These are phyloP conservation scores for Colletotrichum eremochloae DNA, from an alignment of 2,329 filamentous ascomycete species.

Conservation along the genomic window DNA sequence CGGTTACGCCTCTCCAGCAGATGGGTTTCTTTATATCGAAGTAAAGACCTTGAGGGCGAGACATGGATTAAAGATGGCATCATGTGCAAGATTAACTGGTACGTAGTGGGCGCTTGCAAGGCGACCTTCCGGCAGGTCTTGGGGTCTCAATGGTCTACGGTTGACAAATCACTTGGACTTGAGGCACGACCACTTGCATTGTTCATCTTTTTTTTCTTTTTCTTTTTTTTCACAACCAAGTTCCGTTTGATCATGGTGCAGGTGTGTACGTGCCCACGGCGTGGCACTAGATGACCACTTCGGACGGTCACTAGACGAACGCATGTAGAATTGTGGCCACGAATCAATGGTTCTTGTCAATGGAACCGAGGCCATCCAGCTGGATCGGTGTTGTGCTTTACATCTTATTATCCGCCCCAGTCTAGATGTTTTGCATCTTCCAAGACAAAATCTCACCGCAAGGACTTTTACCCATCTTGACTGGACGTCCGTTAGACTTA, in stretches of 20 bases:
- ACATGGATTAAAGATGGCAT: conserved; percentile 4
- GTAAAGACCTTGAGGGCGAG: neutral
- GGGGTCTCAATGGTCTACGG: neutral
- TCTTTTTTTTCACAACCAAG: conserved; percentile 5
- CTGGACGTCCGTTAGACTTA: neutral
- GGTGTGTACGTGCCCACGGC: neutral
- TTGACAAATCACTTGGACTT: conserved; percentile 9
- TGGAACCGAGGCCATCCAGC: conserved; percentile 2
- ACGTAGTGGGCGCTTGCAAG: conserved; percentile 26
- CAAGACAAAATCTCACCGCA: neutral
- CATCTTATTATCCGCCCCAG: neutral
- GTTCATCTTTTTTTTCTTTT: conserved; percentile 1
- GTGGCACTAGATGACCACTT: neutral
- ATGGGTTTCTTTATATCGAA: neutral
- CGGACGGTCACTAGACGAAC: conserved; percentile 8
- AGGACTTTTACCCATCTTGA: neutral
- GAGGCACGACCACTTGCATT: conserved; percentile 7
- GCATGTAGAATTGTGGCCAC: conserved; percentile 1
- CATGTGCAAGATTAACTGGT: conserved; percentile 10
- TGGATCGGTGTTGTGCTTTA: neutral
- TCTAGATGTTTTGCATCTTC: neutral
- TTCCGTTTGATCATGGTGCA: conserved; percentile 1
- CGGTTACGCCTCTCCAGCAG: neutral
- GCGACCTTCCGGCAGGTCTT: conserved; percentile 1
- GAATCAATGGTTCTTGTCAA: neutral